phyloP scores from a whole-genome alignment of 306 rosid genomes.

The Senna tora region DNA sequence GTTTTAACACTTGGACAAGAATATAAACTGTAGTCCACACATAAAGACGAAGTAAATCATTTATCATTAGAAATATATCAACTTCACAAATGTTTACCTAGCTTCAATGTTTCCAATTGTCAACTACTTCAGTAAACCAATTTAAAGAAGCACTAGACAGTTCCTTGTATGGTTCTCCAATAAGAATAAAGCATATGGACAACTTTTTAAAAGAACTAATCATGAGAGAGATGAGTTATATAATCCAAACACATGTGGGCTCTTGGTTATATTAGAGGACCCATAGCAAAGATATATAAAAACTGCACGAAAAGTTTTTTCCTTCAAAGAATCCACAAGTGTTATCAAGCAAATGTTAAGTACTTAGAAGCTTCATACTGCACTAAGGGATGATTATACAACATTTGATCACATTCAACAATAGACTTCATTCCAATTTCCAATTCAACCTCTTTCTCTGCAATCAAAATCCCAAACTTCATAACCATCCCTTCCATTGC shows the following conservation, averaged over 20 bases:
- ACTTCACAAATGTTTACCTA: not conserved
- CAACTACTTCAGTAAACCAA: slow-evolving; percentile 10
- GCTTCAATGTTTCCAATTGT: not conserved
- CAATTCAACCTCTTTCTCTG: not conserved
- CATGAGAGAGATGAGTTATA: too few relatives aligned
- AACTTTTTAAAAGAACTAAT: too few relatives aligned
- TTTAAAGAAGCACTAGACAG: too few relatives aligned
- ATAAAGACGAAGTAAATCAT: slow-evolving; percentile 2
- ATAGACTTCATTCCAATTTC: not conserved
- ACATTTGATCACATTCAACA: slow-evolving; percentile 1
- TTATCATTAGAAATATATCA: slow-evolving; percentile 12
- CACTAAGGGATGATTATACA: not conserved
- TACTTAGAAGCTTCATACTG: not conserved
- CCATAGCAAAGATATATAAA: too few relatives aligned
- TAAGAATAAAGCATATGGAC: too few relatives aligned
- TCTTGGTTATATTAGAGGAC: too few relatives aligned
- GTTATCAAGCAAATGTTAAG: not conserved
- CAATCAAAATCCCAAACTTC: not conserved
- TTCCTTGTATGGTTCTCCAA: too few relatives aligned
- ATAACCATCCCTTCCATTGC: not conserved
- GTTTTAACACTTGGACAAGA: not conserved
- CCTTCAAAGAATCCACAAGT: not conserved
- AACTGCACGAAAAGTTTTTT: too few relatives aligned
- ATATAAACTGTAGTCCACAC: not conserved
- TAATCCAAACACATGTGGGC: too few relatives aligned